Evolutionary conservation across 2,329 filamentous ascomycete genomes (phyloP).

Genomic region (Ophiostoma sp.): DNA sequence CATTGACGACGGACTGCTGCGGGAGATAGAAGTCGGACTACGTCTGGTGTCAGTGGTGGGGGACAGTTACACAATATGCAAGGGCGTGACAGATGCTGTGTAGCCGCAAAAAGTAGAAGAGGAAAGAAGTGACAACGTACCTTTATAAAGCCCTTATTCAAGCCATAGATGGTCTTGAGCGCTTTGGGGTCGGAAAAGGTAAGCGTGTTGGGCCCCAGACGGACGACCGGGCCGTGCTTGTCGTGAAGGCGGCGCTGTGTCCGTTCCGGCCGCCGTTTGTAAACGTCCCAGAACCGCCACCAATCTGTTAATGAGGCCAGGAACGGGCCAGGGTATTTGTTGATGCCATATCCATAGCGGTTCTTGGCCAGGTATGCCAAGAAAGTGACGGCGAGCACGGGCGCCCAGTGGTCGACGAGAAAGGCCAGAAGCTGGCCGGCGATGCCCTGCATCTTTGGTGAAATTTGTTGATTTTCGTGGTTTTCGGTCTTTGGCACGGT

Average conservation of each 20-base stretch:
- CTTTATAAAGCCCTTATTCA: slow-evolving; percentile 81
- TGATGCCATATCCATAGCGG: slow-evolving; percentile 58
- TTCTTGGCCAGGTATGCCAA: slow-evolving; percentile 49
- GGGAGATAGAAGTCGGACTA: slow-evolving; percentile 80
- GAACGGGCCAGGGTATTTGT: slow-evolving; percentile 71
- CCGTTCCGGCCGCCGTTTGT: slow-evolving; percentile 61
- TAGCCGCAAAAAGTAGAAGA: neutral
- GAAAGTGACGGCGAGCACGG: slow-evolving; percentile 38
- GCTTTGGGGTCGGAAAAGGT: slow-evolving; percentile 74
- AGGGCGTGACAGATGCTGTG: neutral
- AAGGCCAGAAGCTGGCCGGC: slow-evolving; percentile 40
- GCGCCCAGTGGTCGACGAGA: slow-evolving; percentile 47
- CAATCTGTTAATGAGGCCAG: slow-evolving; percentile 68
- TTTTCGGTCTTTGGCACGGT: neutral
- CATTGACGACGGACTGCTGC: slow-evolving; percentile 70
- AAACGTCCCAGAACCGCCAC: slow-evolving; percentile 74
- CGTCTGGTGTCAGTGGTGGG: neutral
- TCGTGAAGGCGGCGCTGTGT: slow-evolving; percentile 69
- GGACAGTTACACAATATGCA: neutral
- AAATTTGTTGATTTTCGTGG: neutral
- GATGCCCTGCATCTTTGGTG: slow-evolving; percentile 34
- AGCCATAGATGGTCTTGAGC: slow-evolving; percentile 73
- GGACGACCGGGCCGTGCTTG: slow-evolving; percentile 71
- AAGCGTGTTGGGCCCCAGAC: slow-evolving; percentile 71
- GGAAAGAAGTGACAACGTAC: slow-evolving; percentile 43